Evolutionary conservation across 768 basidiomycete genomes (phyloP), one percentile per base, ranked within the genome.

Genomic region (Crepidotus variabilis): DNA sequence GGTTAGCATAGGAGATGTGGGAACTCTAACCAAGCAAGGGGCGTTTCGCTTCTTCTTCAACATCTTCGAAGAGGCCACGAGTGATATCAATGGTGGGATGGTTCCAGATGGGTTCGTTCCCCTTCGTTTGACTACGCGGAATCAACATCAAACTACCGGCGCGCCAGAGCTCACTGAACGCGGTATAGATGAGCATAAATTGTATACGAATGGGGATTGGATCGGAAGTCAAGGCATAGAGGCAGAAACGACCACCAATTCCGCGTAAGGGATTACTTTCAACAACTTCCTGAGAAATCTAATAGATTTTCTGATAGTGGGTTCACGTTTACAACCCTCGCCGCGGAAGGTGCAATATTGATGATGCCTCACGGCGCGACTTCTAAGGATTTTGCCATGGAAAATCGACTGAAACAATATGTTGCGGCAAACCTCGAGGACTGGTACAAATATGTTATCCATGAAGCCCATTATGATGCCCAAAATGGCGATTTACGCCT

Each of bases 401-500:
- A 35, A 10, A 36, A 47, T 1, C 32, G 51, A n/a, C 50, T 63
- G 13, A 36, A 59, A 28, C 50, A 54, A 18, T 65, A 62, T 45
- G 36, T 59, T 6, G 59, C 60, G 0, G 49, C 47, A n/a, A 56
- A 65, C 34, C 57, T 54, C 33, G 51, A 58, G 22, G 33, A 47
- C 10, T 63, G 62, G 65, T 65, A 63, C 45, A 18, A 33, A 28
- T 63, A 61, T 43, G 57, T 53, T 35, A 61, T 56, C 8, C 50
- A 50, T 9, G 36, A 49, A 9, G 52, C 54, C 10, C 62, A 59
- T 6, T 36, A 51, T 18, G 60, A 59, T 24, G 51, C 46, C n/a
- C 23, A 51, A 2, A 67, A 67, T n/a, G 63, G 65, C 0, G 61
- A 67, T 23, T 11, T 67, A 5, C 62, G 57, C 4, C 36, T 67